phyloP scores from a whole-genome alignment of 352 stramenopile genomes.

The Phytophthora nicotianae region DNA sequence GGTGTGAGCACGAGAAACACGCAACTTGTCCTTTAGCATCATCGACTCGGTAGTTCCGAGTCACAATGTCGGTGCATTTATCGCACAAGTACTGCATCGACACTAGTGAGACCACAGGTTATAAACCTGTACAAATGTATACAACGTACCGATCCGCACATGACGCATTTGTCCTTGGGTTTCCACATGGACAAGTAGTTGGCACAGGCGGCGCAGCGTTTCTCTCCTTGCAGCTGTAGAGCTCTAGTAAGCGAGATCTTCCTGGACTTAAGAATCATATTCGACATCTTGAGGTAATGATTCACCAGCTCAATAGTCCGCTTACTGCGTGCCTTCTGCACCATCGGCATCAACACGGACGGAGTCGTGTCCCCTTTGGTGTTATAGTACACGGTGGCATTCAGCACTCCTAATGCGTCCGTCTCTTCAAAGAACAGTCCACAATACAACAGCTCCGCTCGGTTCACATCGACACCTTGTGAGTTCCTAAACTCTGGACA shows the following conservation, averaged over 20 bases:
- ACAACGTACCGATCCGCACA: constrained; percentile 62
- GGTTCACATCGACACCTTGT: constrained; percentile 43
- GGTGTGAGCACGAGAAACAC: constrained; percentile 68
- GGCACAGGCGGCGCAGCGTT: constrained; percentile 63
- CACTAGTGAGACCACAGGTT: constrained; percentile 2
- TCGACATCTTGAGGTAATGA: constrained; percentile 70
- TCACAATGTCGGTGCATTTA: constrained; percentile 65
- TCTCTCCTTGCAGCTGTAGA: constrained; percentile 60
- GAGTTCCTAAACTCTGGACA: constrained; percentile 57
- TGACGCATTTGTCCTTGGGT: constrained; percentile 56
- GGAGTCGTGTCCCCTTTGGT: constrained; percentile 49
- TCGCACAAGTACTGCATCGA: constrained; percentile 69
- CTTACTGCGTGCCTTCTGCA: constrained; percentile 64
- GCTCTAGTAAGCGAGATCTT: constrained; percentile 40
- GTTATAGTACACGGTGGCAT: constrained; percentile 70
- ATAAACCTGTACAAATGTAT: neutral
- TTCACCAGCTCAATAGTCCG: constrained; percentile 69
- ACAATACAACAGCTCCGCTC: constrained; percentile 63
- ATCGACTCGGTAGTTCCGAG: constrained; percentile 62
- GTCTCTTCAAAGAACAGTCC: constrained; percentile 77
- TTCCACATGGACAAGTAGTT: constrained; percentile 67
- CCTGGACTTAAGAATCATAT: constrained; percentile 42
- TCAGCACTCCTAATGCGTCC: constrained; percentile 47
- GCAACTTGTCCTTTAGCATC: constrained; percentile 37
- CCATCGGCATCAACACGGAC: constrained; percentile 47